Percentiles rank a stretch among this genome's conserved stretches.
phyloP scores from a whole-genome alignment of 768 basidiomycete species.

The Cystofilobasidium capitatum region DNA sequence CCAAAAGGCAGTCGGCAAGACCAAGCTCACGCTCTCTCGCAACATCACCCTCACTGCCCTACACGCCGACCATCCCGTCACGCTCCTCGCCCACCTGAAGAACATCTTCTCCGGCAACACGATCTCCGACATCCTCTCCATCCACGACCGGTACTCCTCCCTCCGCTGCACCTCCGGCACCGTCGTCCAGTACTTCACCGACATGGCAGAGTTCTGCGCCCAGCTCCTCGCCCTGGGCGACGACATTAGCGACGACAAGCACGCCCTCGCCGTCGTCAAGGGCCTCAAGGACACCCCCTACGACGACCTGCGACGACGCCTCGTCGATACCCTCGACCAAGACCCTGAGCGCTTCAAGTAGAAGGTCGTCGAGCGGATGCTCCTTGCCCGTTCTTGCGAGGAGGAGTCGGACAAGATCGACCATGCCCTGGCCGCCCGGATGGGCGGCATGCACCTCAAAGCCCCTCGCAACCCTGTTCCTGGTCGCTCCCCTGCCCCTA shows the following conservation, averaged over 20 bases:
- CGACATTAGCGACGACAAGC: background rate
- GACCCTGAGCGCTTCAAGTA: too few species aligned
- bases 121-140: background rate
- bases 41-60: background rate
- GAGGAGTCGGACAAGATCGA: too few species aligned
- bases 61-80: slow-evolving; percentile 1
- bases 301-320: too few species aligned
- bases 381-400: too few species aligned
- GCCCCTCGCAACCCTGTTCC: too few species aligned
- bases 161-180: background rate
- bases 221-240: background rate
- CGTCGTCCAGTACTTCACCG: background rate
- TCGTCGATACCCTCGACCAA: too few species aligned
- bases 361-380: too few species aligned
- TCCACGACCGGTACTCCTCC: slow-evolving; percentile 1
- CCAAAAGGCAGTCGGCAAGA: slow-evolving; percentile 1
- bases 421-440: too few species aligned
- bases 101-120: background rate
- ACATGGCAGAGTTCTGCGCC: background rate
- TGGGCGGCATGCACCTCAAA: too few species aligned
- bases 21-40: background rate
- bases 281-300: background rate
- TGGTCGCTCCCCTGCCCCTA: too few species aligned
- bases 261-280: background rate
- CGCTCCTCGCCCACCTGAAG: slow-evolving; percentile 1